A percentile compares a stretch with the other conserved stretches of the same genome.
Evolutionary conservation across 2,329 filamentous ascomycete genomes (phyloP).

Genomic region (Cladosporium sphaerospermum): DNA sequence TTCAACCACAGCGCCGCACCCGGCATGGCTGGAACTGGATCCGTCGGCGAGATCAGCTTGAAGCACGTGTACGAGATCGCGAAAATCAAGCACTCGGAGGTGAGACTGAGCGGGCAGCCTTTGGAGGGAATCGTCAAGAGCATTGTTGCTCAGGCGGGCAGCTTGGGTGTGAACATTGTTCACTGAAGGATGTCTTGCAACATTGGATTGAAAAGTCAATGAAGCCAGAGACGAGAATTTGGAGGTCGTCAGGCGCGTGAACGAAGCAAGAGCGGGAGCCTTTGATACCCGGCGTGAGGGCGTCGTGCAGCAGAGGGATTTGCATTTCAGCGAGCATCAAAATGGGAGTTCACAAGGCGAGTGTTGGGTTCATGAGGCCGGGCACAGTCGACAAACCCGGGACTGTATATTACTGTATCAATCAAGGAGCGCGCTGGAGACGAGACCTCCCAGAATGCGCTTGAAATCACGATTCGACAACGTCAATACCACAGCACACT

Average conservation of each 20-base stretch:
- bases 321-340: constrained; percentile 11
- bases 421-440: background rate
- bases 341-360: constrained; percentile 4
- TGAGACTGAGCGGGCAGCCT: constrained; percentile 58
- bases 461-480: too few relatives aligned
- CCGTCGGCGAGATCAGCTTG: constrained; percentile 67
- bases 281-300: background rate
- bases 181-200: constrained; percentile 28
- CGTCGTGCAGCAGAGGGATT: background rate
- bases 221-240: background rate
- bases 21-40: constrained; percentile 64
- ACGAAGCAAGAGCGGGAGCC: background rate
- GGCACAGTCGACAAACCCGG: background rate
- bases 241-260: background rate
- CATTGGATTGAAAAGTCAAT: background rate
- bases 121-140: constrained; percentile 76
- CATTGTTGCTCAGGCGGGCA: constrained; percentile 51
- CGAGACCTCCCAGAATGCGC: too few relatives aligned
- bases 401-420: constrained; percentile 9
- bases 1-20: constrained; percentile 18
- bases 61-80: constrained; percentile 99
- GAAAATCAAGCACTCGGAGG: constrained; percentile 70
- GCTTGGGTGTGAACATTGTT: constrained; percentile 45
- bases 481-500: too few relatives aligned
- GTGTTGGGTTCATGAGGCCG: background rate